Base-by-base conservation (phyloP, 495 filamentous ascomycete genomes). In the Talaromyces adpressus region DNA sequence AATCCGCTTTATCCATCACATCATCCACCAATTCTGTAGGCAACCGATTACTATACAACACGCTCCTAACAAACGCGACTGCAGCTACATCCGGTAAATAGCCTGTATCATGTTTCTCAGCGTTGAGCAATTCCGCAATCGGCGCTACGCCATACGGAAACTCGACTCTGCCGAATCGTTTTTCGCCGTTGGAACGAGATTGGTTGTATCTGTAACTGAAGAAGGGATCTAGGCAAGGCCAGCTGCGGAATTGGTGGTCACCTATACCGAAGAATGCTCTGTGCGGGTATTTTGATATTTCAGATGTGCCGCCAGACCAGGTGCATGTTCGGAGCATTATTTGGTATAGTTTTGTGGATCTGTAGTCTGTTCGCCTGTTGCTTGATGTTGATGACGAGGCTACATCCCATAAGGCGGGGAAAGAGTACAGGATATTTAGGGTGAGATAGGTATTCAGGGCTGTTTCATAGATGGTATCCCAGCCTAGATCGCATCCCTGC, bases 291-390 rank as follows among this genome's bases (percentile, higher is more conserved):
- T 41, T 14, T 16, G 32, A 5, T 2, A 61, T 20, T 45, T 47
- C 39, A 9, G 59, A 61, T 20, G 59, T 61, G 32, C 9, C 3
- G 14, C 16, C 25, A 4, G 39, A 45, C 11, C 25, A 41, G 22
- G 59, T 61, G 7, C 59, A 61, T 6, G 14, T 18, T 29, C 59
- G n/a, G 18, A 61, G 59, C 34, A 34, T 51, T 16, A 4, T 2
- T 47, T 70, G 70, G 22, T 71, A 71, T n/a, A 64, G 41, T 7
- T 47, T 64, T 9, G 64, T 68, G 6, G 61, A 53, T 8, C 69
- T 66, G 53, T 71, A 71, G 47, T 71, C 69, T 14, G 30, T 66
- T 32, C 32, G 27, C 9, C 8, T 54, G 14, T 12, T 62, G 29
- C 6, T 30, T 30, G 29, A 30, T 53, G 41, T 1, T 49, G 45